Base-by-base conservation (phyloP, 139 green algal species). In the Tetraselmis chui region DNA sequence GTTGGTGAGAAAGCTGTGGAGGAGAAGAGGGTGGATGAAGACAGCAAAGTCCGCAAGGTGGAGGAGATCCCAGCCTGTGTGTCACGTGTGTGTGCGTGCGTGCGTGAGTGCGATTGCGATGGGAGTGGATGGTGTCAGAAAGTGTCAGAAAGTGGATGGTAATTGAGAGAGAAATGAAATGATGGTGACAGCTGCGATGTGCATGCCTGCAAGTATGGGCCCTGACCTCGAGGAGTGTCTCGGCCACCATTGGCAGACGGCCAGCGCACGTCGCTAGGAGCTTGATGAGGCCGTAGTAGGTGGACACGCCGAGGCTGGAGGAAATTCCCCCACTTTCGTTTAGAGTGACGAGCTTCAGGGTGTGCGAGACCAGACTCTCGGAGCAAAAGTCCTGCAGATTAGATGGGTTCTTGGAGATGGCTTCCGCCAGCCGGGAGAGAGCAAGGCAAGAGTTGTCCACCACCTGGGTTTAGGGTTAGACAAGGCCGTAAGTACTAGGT, bases 401-500 rank as follows among this genome's bases (percentile, higher is more conserved):
- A 30, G 82, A 28, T 0, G 89, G 85, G 1, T 84, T 83, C 59
- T 77, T 78, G 1, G 90, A 78, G 5, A 91, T 93, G 0, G 90
- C 87, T 45, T 95, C 89, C 0, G 94, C 92, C 2, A 98, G 94
- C 82, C 93, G 90, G 0, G 89, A 89, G 59, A 99, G 88, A 27
- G 94, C 94, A 24, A 91, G 77, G 89, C 92, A 97, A 0, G 95
- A 95, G 80, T 89, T 90, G 83, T 98, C 94, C 45, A 98, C 96
- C 1, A 99, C 87, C 84, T 96, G 94, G 79, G 87, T 86, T 30
- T 97, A 93, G 84, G 92, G 88, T 59, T 59, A 0, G 22, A 27
- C 1, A 77, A 76, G 59, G 28, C 25, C 59, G n/a, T n/a, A n/a
- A n/a, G n/a, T n/a, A n/a, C n/a, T n/a, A n/a, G n/a, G n/a, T 83